Conservation (phyloP, 345 rosid species). For the Hibiscus syriacus region DNA sequence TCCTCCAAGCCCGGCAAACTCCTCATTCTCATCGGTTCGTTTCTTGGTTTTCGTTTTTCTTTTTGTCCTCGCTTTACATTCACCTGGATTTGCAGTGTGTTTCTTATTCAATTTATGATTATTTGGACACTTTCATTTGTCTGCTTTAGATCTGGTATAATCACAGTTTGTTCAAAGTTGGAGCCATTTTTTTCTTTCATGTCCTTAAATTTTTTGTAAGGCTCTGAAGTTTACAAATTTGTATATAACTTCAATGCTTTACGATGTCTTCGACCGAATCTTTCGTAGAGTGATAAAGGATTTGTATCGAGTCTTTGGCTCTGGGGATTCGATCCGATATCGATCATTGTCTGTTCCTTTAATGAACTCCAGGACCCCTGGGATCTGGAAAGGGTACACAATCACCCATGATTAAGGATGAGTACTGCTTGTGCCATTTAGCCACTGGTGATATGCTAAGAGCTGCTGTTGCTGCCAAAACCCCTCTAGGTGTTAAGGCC, state of each 20-base stretch:
- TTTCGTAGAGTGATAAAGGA: too few relatives aligned
- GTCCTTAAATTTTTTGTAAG: neutral
- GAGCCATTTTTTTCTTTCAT: neutral
- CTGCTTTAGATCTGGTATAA: neutral
- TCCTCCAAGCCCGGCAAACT: conserved; percentile 80
- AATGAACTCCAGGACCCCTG: conserved; percentile 63
- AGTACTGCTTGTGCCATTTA: conserved; percentile 86
- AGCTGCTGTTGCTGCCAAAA: conserved; percentile 88
- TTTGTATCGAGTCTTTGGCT: too few relatives aligned
- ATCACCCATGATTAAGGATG: conserved; percentile 84
- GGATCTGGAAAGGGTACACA: conserved; percentile 97
- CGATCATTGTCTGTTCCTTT: neutral
- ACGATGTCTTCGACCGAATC: too few relatives aligned
- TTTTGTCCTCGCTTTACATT: neutral
- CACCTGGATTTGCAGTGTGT: neutral
- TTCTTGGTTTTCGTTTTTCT: neutral
- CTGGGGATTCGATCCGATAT: too few relatives aligned
- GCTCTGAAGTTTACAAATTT: neutral
- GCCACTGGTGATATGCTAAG: conserved; percentile 97
- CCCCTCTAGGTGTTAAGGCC: conserved; percentile 90
- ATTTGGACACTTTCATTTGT: neutral
- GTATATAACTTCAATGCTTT: too few relatives aligned
- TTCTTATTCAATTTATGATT: neutral
- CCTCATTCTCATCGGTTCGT: conserved; percentile 74
- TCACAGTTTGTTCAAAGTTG: neutral